phyloP scores from a whole-genome alignment of 108 stramenopile genomes.

The Skeletonema marinoi region DNA sequence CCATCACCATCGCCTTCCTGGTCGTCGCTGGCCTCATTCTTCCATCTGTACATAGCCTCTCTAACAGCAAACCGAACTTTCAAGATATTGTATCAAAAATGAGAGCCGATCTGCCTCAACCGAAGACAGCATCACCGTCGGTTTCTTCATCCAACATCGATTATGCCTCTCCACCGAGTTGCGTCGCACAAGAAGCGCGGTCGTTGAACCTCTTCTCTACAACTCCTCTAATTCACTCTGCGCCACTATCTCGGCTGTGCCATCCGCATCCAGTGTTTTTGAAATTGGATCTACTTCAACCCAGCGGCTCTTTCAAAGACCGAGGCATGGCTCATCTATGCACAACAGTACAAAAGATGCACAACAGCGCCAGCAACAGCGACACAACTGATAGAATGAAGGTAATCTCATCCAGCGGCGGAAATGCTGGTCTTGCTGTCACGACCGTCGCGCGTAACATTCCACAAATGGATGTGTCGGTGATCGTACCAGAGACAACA shows the following conservation, averaged over 20 bases:
- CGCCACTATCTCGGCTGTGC: slow-evolving; percentile 52
- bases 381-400: slow-evolving; percentile 18
- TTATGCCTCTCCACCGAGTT: slow-evolving; percentile 3
- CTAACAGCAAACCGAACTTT: neutral
- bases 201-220: slow-evolving; percentile 35
- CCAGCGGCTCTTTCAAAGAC: slow-evolving; percentile 77
- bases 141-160: neutral
- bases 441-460: slow-evolving; percentile 66
- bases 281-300: slow-evolving; percentile 77
- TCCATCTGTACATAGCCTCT: neutral
- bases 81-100: neutral
- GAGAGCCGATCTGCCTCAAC: neutral
- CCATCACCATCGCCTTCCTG: neutral
- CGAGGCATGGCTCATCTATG: slow-evolving; percentile 86
- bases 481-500: slow-evolving; percentile 88
- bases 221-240: slow-evolving; percentile 69
- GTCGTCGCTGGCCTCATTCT: neutral
- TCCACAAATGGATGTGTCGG: slow-evolving; percentile 64
- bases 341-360: slow-evolving; percentile 37
- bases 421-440: slow-evolving; percentile 83
- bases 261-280: slow-evolving; percentile 66
- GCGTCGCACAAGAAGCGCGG: slow-evolving; percentile 47
- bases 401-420: slow-evolving; percentile 69
- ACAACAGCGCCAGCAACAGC: slow-evolving; percentile 9
- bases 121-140: neutral